phyloP scores from a whole-genome alignment of 371 early-diverging fungal genomes.

The Mucor circinelloides region DNA sequence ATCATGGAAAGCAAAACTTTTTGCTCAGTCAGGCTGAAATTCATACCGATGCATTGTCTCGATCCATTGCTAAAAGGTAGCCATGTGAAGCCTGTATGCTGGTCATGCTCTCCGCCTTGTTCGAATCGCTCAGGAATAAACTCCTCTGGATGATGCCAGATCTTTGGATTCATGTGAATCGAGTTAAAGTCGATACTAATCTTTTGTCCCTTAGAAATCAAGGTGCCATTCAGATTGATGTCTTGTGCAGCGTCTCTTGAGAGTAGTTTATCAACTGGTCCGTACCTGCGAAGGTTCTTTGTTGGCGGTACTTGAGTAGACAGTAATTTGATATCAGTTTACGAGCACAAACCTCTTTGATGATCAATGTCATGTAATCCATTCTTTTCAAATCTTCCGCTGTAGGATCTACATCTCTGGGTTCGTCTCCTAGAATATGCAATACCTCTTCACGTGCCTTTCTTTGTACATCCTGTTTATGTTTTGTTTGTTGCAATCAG shows the following conservation, averaged over 20 bases:
- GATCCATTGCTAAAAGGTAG: conserved; percentile 56
- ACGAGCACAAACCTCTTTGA: conserved; percentile 31
- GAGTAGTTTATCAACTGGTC: conserved; percentile 13
- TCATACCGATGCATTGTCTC: conserved; percentile 61
- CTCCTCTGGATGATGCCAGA: conserved; percentile 40
- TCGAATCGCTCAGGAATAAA: conserved; percentile 60
- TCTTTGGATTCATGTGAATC: conserved; percentile 33
- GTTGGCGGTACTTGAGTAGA: neutral
- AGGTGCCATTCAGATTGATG: conserved; percentile 1
- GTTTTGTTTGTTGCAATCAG: conserved; percentile 3
- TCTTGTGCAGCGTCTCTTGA: conserved; percentile 19
- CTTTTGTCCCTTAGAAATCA: conserved; percentile 16
- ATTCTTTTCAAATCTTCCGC: conserved; percentile 48
- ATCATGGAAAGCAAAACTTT: conserved; percentile 56
- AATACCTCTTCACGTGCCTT: conserved; percentile 48
- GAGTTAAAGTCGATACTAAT: conserved; percentile 17
- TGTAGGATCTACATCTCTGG: conserved; percentile 42
- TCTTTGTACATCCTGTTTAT: conserved; percentile 31
- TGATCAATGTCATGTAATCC: conserved; percentile 42
- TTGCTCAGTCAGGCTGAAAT: conserved; percentile 60
- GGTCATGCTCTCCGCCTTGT: conserved; percentile 32
- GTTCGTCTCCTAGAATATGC: conserved; percentile 43
- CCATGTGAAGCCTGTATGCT: conserved; percentile 38
- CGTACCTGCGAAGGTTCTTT: conserved; percentile 17
- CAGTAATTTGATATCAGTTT: neutral